A percentile compares a stretch with the other conserved stretches of the same genome.
phyloP scores from a whole-genome alignment of 2,329 filamentous ascomycete genomes.

The Thielaviopsis euricoi region DNA sequence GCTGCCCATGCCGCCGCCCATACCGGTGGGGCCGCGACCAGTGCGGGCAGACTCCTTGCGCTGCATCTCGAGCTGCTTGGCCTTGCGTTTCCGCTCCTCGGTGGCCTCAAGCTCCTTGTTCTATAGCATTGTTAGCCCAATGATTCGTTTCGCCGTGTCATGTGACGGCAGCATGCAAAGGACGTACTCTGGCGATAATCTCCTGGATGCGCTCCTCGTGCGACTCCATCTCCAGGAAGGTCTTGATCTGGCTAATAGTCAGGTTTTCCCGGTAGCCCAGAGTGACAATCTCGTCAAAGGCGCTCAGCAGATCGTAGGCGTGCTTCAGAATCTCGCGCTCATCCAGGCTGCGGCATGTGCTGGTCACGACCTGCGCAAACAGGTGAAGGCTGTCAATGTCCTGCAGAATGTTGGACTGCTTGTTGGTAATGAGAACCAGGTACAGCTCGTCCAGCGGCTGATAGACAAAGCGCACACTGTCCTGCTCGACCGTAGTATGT shows the following conservation, averaged over 20 bases:
- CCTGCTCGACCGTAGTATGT: slow-evolving; percentile 96
- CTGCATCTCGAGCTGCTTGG: slow-evolving; percentile 97
- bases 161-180: slow-evolving; percentile 10
- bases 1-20: slow-evolving; percentile 12
- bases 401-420: slow-evolving; percentile 97
- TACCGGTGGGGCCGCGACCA: slow-evolving; percentile 36
- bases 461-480: slow-evolving; percentile 99
- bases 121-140: slow-evolving; percentile 27
- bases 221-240: slow-evolving; percentile 97
- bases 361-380: slow-evolving; percentile 92
- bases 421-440: slow-evolving; percentile 98
- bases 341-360: slow-evolving; percentile 88
- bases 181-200: slow-evolving; percentile 75
- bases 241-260: slow-evolving; percentile 94
- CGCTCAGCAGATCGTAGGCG: slow-evolving; percentile 88
- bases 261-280: slow-evolving; percentile 93
- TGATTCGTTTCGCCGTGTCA: slow-evolving; percentile 5
- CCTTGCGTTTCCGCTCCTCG: slow-evolving; percentile 95
- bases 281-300: slow-evolving; percentile 93
- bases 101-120: slow-evolving; percentile 98
- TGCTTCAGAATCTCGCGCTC: slow-evolving; percentile 90
- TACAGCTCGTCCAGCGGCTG: slow-evolving; percentile 98
- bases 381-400: slow-evolving; percentile 97
- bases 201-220: slow-evolving; percentile 98
- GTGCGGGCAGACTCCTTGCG: slow-evolving; percentile 83